Conservation (phyloP, 2,329 filamentous ascomycete species). For the Paraphoma sp. region DNA sequence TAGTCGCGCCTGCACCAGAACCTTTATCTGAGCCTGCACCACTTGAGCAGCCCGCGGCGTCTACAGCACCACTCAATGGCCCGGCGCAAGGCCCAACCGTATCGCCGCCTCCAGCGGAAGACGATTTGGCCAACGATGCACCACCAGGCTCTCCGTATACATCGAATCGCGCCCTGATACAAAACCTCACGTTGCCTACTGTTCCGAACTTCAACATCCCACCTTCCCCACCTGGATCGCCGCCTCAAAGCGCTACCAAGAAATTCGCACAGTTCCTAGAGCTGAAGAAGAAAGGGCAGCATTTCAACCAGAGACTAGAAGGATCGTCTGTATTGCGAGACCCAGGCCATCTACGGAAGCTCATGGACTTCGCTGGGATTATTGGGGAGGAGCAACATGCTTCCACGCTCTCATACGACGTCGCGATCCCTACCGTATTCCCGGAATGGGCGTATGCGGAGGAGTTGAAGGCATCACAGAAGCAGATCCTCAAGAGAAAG, state of each 20-base stretch:
- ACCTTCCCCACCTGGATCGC: slow-evolving; percentile 69
- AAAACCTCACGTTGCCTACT: slow-evolving; percentile 75
- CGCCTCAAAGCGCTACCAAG: slow-evolving; percentile 58
- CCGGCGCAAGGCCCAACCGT: slow-evolving; percentile 38
- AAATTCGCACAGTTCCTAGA: slow-evolving; percentile 78
- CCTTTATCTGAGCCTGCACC: slow-evolving; percentile 11
- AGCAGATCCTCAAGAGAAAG: slow-evolving; percentile 40
- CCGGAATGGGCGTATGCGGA: slow-evolving; percentile 54
- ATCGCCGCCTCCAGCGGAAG: slow-evolving; percentile 24
- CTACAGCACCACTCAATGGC: slow-evolving; percentile 25
- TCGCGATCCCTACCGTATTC: slow-evolving; percentile 50
- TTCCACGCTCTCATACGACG: slow-evolving; percentile 58
- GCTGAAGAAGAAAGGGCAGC: slow-evolving; percentile 76
- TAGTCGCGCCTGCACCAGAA: slow-evolving; percentile 18
- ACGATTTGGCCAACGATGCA: slow-evolving; percentile 20
- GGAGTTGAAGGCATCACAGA: slow-evolving; percentile 50
- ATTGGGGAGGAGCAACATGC: slow-evolving; percentile 67
- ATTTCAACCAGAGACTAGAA: slow-evolving; percentile 79
- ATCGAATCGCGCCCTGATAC: slow-evolving; percentile 67
- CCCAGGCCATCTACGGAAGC: slow-evolving; percentile 73
- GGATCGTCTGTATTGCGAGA: slow-evolving; percentile 72
- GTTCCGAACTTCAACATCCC: slow-evolving; percentile 77
- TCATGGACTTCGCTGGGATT: slow-evolving; percentile 72
- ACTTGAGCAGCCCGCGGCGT: slow-evolving; percentile 9
- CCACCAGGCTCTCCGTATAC: slow-evolving; percentile 69